phyloP scores from a whole-genome alignment of 2,329 filamentous ascomycete genomes.

The Penicillium crustosum region DNA sequence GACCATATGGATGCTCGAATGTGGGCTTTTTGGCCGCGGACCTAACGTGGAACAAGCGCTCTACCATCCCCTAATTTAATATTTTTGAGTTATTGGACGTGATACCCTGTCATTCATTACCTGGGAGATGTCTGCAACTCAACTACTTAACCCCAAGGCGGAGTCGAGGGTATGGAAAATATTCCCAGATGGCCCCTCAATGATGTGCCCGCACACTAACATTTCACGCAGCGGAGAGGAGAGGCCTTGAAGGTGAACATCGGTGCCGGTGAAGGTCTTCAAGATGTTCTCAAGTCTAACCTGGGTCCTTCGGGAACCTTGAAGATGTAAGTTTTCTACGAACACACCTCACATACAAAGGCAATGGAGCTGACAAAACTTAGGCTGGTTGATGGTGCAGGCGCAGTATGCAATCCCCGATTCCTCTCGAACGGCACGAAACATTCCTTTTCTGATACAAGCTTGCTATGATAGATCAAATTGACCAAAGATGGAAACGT shows the following conservation, averaged over 20 bases:
- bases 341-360: background rate
- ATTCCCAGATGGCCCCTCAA: constrained; percentile 24
- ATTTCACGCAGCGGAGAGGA: constrained; percentile 72
- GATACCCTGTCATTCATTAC: constrained; percentile 26
- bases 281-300: constrained; percentile 95
- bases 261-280: constrained; percentile 85
- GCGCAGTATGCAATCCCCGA: constrained; percentile 48
- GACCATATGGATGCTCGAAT: constrained; percentile 25
- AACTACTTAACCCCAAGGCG: constrained; percentile 97
- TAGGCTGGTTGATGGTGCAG: constrained; percentile 63
- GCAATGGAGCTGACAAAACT: constrained; percentile 31
- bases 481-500: constrained; percentile 99
- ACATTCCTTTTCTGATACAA: constrained; percentile 18
- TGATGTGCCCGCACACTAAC: constrained; percentile 45
- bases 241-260: constrained; percentile 98
- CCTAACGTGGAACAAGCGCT: constrained; percentile 26
- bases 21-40: constrained; percentile 43
- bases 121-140: constrained; percentile 82
- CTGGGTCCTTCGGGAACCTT: constrained; percentile 89
- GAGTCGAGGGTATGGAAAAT: constrained; percentile 78
- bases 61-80: constrained; percentile 22
- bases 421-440: constrained; percentile 8
- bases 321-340: constrained; percentile 69
- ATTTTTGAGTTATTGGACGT: constrained; percentile 25
- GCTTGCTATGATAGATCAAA: constrained; percentile 69